phyloP scores from a whole-genome alignment of 2,329 filamentous ascomycete genomes.

The Botrytis fragariae region DNA sequence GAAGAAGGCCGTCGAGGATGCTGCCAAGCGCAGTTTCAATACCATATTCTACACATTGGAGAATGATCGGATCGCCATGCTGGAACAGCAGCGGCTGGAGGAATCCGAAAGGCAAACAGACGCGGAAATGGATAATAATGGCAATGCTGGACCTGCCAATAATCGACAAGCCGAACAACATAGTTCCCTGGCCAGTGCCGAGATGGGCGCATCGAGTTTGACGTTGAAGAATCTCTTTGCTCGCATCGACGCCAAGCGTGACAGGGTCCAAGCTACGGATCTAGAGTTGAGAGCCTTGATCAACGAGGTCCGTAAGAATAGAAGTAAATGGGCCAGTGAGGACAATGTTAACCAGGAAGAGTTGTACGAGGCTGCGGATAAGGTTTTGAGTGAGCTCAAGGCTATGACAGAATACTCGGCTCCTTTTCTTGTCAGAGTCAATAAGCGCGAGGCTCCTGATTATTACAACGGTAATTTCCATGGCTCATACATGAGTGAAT shows the following conservation, averaged over 20 bases:
- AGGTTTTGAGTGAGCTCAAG: slow-evolving; percentile 94
- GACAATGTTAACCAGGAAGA: slow-evolving; percentile 98
- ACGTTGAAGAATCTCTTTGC: slow-evolving; percentile 97
- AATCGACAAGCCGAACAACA: slow-evolving; percentile 63
- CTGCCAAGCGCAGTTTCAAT: slow-evolving; percentile 85
- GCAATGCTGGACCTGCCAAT: slow-evolving; percentile 50
- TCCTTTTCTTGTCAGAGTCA: slow-evolving; percentile 91
- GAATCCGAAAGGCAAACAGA: slow-evolving; percentile 96
- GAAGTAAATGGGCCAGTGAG: slow-evolving; percentile 98
- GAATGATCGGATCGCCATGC: slow-evolving; percentile 92
- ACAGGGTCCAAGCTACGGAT: slow-evolving; percentile 87
- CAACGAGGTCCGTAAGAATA: slow-evolving; percentile 95
- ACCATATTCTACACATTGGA: slow-evolving; percentile 94
- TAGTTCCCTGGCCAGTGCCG: slow-evolving; percentile 87
- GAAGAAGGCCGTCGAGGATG: slow-evolving; percentile 85
- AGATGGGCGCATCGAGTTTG: slow-evolving; percentile 91
- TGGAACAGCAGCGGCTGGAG: slow-evolving; percentile 95
- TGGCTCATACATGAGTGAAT: not conserved
- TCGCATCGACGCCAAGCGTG: slow-evolving; percentile 88
- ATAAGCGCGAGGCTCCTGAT: slow-evolving; percentile 94
- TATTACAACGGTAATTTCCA: slow-evolving; percentile 77
- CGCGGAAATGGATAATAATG: slow-evolving; percentile 81
- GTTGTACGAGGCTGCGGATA: slow-evolving; percentile 93
- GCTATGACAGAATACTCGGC: slow-evolving; percentile 96
- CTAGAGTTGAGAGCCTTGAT: slow-evolving; percentile 88